Conservation (phyloP, 306 rosid genomes). For the Vigna angularis region DNA sequence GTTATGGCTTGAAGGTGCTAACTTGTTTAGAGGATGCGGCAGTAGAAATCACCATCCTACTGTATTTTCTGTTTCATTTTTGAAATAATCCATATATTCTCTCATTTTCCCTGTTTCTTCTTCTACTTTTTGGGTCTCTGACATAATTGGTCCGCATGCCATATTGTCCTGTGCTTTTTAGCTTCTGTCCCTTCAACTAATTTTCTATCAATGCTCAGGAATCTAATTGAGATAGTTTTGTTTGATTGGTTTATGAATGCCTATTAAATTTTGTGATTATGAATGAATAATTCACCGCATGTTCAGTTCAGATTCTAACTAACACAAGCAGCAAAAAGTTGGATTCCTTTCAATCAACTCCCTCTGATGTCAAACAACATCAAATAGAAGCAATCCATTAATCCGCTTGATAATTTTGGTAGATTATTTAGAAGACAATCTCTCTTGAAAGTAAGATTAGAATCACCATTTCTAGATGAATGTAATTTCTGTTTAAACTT, state of each 20-base stretch:
- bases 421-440: slow-evolving; percentile 27
- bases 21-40: no score
- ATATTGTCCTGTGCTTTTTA: slow-evolving; percentile 18
- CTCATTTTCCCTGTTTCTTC: no score
- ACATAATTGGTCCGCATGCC: slow-evolving; percentile 10
- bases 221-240: slow-evolving; percentile 2
- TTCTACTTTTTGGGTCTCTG: no score
- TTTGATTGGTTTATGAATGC: not conserved
- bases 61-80: no score
- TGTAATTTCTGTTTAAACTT: slow-evolving; percentile 15
- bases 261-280: slow-evolving; percentile 20
- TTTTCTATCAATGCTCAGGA: slow-evolving; percentile 6
- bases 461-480: slow-evolving; percentile 9
- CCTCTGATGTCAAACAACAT: not conserved
- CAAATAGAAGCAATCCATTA: slow-evolving; percentile 5
- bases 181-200: slow-evolving; percentile 17
- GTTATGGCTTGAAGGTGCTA: no score
- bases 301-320: slow-evolving; percentile 27
- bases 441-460: not conserved
- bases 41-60: no score
- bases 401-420: slow-evolving; percentile 27
- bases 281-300: slow-evolving; percentile 8
- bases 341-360: slow-evolving; percentile 15
- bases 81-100: no score
- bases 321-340: not conserved